Evolutionary conservation across 345 rosid species (phyloP), one percentile per base, ranked within the genome.

Genomic region (Reutealis trisperma): DNA sequence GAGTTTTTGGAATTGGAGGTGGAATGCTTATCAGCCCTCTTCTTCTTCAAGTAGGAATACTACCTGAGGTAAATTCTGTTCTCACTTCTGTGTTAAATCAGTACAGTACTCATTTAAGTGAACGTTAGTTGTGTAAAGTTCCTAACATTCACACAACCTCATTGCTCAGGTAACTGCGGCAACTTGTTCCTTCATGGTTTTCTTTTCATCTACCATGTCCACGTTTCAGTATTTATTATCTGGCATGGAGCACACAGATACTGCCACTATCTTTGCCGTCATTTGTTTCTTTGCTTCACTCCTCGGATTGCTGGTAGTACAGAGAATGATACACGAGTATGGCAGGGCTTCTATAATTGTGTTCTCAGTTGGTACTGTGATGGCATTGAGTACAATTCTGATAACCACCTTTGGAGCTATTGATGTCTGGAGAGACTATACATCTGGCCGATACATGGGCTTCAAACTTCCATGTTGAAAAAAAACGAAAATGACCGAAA

Each of bases 1-100:
- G 99, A 74, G 83, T 90, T 76, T 95, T 93, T 4, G 99, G 98
- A 52, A 90, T 95, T 70, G 99, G 99, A 59, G 97, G 99, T 5
- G 98, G 94, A 52, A 92, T 93, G 98, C 91, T 93, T 34, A 90
- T 90, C 70, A 93, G 94, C 76, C 98, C 92, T 22, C 97, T 95
- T 79, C 99, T 95, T 64, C 92, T 95, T 51, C 96, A 89, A 30
- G 89, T 93, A 12, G 92, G 96, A 19, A 84, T 92, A 25, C 80
- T 88, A 49, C 97, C 96, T 2, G 91, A 90, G 97, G 95, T 91
- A 85, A 77, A 45, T 22, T 61, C 49, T 30, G 18, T 25, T 8
- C 21, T 37, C 41, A 37, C 6, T 37, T 37, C 0, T 37, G 6
- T 37, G 41, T 37, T 6, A 37, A 37, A 37, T 37, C 41, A 37